Evolutionary conservation across 1,139 yeast species (phyloP), one percentile per base, ranked within the genome.

Genomic region (Zygosaccharomyces sapae): DNA sequence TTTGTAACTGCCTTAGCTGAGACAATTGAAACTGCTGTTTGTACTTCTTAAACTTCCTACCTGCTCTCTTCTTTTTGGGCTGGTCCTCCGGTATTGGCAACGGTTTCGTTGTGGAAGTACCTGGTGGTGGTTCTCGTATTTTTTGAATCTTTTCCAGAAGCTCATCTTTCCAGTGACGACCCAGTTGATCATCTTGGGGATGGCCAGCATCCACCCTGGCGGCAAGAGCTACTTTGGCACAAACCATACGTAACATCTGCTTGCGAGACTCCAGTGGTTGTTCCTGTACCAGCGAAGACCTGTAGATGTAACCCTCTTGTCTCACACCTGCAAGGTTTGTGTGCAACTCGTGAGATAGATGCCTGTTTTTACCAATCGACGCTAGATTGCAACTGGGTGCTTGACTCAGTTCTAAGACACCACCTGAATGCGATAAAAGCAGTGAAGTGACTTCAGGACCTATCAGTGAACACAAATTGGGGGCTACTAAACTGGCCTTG

Each of bases 361-460:
- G 51, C 43, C 53, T 61, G 8, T 79, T 77, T 13, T 81, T 79
- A 0, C 97, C 97, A 34, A 88, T 65, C 0, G 95, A 79, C 0
- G 96, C 82, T 6, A 92, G 61, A 61, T 92, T 92, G 56, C 97
- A 86, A 4, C 95, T 76, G 0, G 97, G 96, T 0, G 88, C 80
- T 33, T 70, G 69, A 3, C 90, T 80, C 10, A 92, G 67, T 9
- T 79, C 83, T n/a, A 70, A 70, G 9, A 92, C 64, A 0, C 96
- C 89, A 1, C 96, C 95, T 0, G 80, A 71, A 19, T 79, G 74
- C 1, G 88, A 78, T 38, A 92, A 67, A 9, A 92, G 67, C 58
- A 85, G 89, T 0, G 96, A 83, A 0, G 96, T 80, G 0, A 87
- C 77, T 3, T 77, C 71, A 0, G 95, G 72, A 0, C 96, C 95